Evolutionary conservation across 1,139 yeast genomes (phyloP), one percentile per base, ranked within the genome.

Genomic region (Barnettozyma hawaiiensis): DNA sequence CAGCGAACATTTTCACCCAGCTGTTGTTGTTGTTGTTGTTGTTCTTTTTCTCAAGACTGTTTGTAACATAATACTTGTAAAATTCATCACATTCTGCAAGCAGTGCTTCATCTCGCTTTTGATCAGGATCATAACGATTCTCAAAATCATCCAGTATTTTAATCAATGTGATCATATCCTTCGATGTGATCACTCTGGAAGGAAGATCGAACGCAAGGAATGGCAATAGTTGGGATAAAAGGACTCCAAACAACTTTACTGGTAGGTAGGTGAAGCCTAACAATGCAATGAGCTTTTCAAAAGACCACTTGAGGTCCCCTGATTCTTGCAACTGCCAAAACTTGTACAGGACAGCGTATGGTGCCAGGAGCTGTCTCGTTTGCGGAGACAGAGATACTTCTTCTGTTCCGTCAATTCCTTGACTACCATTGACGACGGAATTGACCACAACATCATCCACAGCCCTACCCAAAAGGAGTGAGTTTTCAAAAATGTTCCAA

Each of bases 211-310:
- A 63, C 16, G 47, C 40, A 19, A 60, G 38, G 43, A 73, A 70
- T 18, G 78, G 77, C 28, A 76, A 52, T 11, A 73, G 55, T 47
- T 75, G 79, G n/a, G 73, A 61, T 32, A 78, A 54, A 32, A 79
- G 61, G 26, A 76, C 64, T 51, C 55, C 59, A 64, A 69, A 59
- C 67, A 81, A 58, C 71, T 76, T 51, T 58, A 69, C 44, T 2
- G 94, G 95, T 48, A 86, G 57, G 58, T 78, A 81, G 35, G 71
- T 75, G 64, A 85, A 86, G 40, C 74, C 70, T 43, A 87, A 58
- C 41, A 87, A 65, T 35, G 75, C 73, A 24, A 78, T 61, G 35
- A 85, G 58, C 45, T 63, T 66, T 42, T 51, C 52, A 22, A 66
- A 58, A 12, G 70, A 67, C 19, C 47, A 54, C 47, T 49, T 57